Percentiles rank a stretch among this genome's conserved stretches.
phyloP scores from a whole-genome alignment of 805 yeast species.

The Saturnispora ahearnii region DNA sequence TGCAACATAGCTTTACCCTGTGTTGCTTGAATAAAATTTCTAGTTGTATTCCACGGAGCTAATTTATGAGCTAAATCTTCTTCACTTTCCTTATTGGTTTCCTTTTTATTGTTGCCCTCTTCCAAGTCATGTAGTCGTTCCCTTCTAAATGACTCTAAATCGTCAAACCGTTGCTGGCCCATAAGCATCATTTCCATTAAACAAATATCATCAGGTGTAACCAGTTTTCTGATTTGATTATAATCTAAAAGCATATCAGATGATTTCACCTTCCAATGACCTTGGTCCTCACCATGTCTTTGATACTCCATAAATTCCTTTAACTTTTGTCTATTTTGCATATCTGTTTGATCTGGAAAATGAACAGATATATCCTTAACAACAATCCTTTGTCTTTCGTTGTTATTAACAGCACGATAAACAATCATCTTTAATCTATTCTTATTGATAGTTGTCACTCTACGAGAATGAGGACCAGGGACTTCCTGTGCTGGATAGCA shows the following conservation, averaged over 20 bases:
- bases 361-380: constrained; percentile 85
- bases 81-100: constrained; percentile 33
- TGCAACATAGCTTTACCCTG: constrained; percentile 97
- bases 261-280: constrained; percentile 81
- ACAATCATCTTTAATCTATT: constrained; percentile 91
- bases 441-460: constrained; percentile 86
- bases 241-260: constrained; percentile 63
- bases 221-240: constrained; percentile 71
- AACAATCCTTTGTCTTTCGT: constrained; percentile 61
- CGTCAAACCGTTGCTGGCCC: constrained; percentile 85
- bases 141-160: constrained; percentile 48
- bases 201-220: constrained; percentile 85
- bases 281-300: constrained; percentile 88
- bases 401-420: constrained; percentile 72
- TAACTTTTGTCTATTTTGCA: constrained; percentile 91
- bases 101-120: constrained; percentile 15
- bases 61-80: constrained; percentile 72
- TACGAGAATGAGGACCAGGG: constrained; percentile 96
- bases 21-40: constrained; percentile 86
- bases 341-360: constrained; percentile 95
- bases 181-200: constrained; percentile 86
- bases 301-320: constrained; percentile 98
- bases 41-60: constrained; percentile 90
- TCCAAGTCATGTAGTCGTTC: constrained; percentile 27
- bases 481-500: constrained; percentile 87